Base-by-base conservation (phyloP, 768 basidiomycete species). In the Coprinellus aureogranulatus region DNA sequence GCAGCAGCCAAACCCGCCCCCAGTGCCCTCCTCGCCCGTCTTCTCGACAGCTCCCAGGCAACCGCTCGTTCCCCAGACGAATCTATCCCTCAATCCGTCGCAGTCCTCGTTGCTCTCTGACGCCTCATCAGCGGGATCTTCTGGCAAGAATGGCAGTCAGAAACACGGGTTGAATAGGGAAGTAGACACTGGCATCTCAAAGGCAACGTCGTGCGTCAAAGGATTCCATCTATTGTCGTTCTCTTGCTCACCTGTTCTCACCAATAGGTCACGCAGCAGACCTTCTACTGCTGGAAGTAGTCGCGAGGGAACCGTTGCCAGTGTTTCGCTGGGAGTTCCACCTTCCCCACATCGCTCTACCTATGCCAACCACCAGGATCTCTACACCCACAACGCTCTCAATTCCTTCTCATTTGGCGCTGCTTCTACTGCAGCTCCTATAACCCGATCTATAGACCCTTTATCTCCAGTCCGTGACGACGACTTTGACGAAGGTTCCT, bases 391-490 rank as follows among this genome's bases (percentile, higher is more conserved):
- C 39, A 77, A 80, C 59, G 72, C 75, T 31, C 75, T 83, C 47
- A 67, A 74, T 12, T 74, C 77, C 1, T 83, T 80, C 63, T 74
- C 75, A 12, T 83, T 83, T 60, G 81, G 81, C 3, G 71, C 75
- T 48, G 74, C 71, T 18, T 60, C 71, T 22, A 68, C 67, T 11
- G 62, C 74, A 16, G 60, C 70, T 16, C 62, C 74, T 4, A 63
- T 66, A 8, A 63, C 68, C 46, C 68, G 66, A 22, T 59, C 69
- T 40, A 61, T 76, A 53, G 75, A 79, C 54, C 77, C 77, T 2
- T 61, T 76, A n/a, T 70, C 73, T 42, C 65, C 68, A 37, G 53
- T 63, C 55, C 64, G 59, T 25, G 70, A 67, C 48, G 75, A 74
- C 23, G 75, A 77, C 49, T 70, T 72, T 30, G 77, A 81, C 56